A percentile compares a stretch with the other conserved stretches of the same genome.
Evolutionary conservation across 1,284 basidiomycete species (phyloP).

Genomic region (Cryptococcus sp.): DNA sequence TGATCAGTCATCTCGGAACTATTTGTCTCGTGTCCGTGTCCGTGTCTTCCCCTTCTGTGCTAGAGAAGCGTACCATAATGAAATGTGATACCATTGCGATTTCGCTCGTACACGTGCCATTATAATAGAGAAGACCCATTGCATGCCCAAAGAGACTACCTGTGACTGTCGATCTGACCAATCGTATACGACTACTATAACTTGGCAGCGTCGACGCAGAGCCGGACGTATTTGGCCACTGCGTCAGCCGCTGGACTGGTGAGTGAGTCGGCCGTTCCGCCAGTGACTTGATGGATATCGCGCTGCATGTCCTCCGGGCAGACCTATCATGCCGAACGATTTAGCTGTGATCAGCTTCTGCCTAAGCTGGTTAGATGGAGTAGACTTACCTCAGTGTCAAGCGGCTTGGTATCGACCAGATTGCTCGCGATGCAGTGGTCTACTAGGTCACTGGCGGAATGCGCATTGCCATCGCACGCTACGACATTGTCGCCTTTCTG

Average conservation of each 20-base stretch:
- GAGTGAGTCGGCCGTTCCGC: neutral
- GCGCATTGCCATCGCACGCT: slow-evolving; percentile 8
- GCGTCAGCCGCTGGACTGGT: neutral
- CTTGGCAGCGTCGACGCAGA: slow-evolving; percentile 10
- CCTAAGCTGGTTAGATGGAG: neutral
- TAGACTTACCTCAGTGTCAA: slow-evolving; percentile 14
- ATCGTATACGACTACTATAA: no score
- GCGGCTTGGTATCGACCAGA: slow-evolving; percentile 7
- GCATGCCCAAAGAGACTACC: no score
- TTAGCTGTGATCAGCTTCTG: neutral
- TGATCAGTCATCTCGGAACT: no score
- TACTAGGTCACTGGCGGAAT: slow-evolving; percentile 6
- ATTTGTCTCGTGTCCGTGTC: no score
- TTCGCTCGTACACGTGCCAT: no score
- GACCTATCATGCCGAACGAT: slow-evolving; percentile 1
- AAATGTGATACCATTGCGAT: no score
- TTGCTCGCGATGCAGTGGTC: slow-evolving; percentile 15
- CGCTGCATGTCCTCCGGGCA: slow-evolving; percentile 16
- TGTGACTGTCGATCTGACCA: no score
- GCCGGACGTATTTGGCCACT: slow-evolving; percentile 14
- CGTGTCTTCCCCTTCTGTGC: no score
- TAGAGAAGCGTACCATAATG: no score
- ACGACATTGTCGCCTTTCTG: slow-evolving; percentile 14
- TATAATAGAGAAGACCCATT: no score
- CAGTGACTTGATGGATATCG: slow-evolving; percentile 4